Evolutionary conservation across 2,329 filamentous ascomycete species (phyloP).

Genomic region (Capronia epimyces): DNA sequence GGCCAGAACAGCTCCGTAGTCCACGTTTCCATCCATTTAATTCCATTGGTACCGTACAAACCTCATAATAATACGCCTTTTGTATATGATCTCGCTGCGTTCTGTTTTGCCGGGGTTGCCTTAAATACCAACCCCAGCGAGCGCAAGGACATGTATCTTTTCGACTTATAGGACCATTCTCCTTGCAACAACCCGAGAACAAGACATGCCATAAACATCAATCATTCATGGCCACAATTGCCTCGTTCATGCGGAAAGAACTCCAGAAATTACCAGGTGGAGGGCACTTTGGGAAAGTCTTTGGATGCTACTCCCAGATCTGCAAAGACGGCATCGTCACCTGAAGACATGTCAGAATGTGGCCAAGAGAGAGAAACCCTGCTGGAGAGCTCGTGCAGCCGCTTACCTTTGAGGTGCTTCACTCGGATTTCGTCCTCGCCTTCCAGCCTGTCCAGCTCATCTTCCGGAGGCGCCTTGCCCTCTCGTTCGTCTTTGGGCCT

Average conservation of each 20-base stretch:
- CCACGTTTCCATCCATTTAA: no score
- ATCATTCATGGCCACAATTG: background rate
- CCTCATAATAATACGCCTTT: no score
- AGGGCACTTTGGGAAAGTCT: conserved; percentile 59
- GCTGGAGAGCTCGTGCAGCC: background rate
- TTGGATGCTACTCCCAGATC: conserved; percentile 55
- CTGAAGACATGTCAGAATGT: conserved; percentile 32
- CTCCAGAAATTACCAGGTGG: conserved; percentile 49
- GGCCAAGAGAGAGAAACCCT: background rate
- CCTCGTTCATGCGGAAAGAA: background rate
- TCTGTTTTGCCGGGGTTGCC: no score
- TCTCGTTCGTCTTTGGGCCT: conserved; percentile 48
- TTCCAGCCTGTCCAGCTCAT: conserved; percentile 66
- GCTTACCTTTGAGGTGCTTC: conserved; percentile 50
- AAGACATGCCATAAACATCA: background rate
- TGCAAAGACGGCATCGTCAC: conserved; percentile 56
- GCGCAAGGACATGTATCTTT: no score
- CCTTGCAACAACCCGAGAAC: no score
- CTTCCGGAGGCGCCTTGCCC: conserved; percentile 57
- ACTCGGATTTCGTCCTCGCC: conserved; percentile 67
- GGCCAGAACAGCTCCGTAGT: no score
- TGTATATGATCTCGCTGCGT: no score
- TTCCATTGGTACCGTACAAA: no score
- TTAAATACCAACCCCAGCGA: no score
- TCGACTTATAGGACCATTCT: no score